phyloP scores from a whole-genome alignment of 2,329 filamentous ascomycete species.

The Exophiala dermatitidis region DNA sequence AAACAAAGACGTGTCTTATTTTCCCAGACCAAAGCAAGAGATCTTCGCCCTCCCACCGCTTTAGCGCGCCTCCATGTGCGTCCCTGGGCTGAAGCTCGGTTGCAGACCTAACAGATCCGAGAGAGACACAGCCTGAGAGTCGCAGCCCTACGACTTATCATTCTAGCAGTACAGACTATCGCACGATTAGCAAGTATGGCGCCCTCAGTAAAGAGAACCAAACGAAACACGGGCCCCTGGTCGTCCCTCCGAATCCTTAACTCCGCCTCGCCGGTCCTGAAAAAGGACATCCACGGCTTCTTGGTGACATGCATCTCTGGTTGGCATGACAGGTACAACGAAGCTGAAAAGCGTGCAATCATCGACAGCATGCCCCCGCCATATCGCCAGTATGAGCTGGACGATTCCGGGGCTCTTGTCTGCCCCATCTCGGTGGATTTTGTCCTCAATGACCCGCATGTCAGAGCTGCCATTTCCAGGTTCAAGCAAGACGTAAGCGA shows the following conservation, averaged over 20 bases:
- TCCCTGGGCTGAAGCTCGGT: no score
- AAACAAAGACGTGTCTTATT: no score
- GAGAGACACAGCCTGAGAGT: neutral
- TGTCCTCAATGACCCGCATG: slow-evolving; percentile 17
- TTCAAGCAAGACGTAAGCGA: slow-evolving; percentile 51
- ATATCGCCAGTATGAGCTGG: slow-evolving; percentile 15
- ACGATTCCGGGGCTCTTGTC: slow-evolving; percentile 7
- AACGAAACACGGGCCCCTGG: slow-evolving; percentile 16
- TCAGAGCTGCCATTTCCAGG: slow-evolving; percentile 27
- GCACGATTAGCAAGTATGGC: slow-evolving; percentile 4
- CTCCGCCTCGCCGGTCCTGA: slow-evolving; percentile 17
- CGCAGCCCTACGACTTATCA: no score
- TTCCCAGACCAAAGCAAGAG: no score
- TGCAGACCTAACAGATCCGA: no score
- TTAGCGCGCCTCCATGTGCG: no score
- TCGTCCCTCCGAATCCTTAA: slow-evolving; percentile 18
- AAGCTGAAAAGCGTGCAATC: slow-evolving; percentile 21
- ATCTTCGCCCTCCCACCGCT: no score
- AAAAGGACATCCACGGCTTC: slow-evolving; percentile 21
- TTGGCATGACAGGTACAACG: slow-evolving; percentile 21
- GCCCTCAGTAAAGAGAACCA: slow-evolving; percentile 3
- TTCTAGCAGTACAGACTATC: no score
- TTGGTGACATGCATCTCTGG: slow-evolving; percentile 17
- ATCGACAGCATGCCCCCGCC: slow-evolving; percentile 19
- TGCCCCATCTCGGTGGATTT: slow-evolving; percentile 19